Base-by-base conservation (phyloP, 2,329 filamentous ascomycete species). In the Xylaria arbuscula region DNA sequence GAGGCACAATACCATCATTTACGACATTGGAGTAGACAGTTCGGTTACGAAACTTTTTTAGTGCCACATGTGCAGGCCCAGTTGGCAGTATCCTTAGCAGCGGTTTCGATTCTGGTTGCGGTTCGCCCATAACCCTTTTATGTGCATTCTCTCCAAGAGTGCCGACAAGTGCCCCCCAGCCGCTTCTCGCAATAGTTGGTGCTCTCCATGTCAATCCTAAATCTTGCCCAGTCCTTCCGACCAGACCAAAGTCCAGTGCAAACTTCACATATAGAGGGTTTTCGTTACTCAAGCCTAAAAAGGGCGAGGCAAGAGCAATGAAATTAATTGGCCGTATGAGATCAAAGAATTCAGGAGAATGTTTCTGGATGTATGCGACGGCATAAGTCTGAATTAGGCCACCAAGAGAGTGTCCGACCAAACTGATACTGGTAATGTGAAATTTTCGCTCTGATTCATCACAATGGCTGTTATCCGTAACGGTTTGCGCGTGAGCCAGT, bases 201-300 rank as follows among this genome's bases (percentile, higher is more conserved):
- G 95, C 91, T 75, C 93, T 89, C 96, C 96, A 99, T 0, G 94
- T 97, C 69, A 99, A 83, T 24, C 96, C 96, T 9, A 99, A 85
- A 81, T 99, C 96, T 79, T 98, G 93, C 8, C 96, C 96, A 2
- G 96, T 98, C 62, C 95, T 88, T n/a, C 96, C 96, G 15, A 99
- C 95, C 1, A 99, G 86, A 0, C 96, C 96, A 81, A 98, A 97
- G 78, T 99, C 96, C 3, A 99, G 84, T 0, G 96, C 96, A 79
- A 99, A 98, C 76, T 94, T 97, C 80, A 99, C 93, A 78, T 99
- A 99, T 65, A 98, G 86, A 0, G 96, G 96, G 74, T 99, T 99
- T 78, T 99, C 96, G 78, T 99, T 98, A 80, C 95, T 98, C 45
- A 98, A 83, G 0, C 95, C 95, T 1, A 98, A 83, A 72, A 98